These are phyloP conservation scores for Zasmidium cellare DNA, from an alignment of 2,329 filamentous ascomycete genomes.

Conservation along the genomic window DNA sequence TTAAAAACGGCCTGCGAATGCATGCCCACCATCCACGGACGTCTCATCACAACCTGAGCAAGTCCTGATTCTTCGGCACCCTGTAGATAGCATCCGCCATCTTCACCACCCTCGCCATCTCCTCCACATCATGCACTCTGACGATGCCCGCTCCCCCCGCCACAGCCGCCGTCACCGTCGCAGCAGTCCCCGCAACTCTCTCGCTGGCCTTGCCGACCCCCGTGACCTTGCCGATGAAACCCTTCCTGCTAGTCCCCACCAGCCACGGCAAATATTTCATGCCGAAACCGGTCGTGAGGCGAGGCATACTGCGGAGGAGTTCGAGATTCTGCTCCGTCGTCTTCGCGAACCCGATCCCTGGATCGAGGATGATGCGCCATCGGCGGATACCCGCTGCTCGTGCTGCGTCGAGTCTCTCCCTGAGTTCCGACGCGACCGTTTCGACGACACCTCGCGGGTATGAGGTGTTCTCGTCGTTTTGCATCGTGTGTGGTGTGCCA, in stretches of 20 bases:
- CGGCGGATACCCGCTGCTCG: constrained; percentile 77
- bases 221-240: constrained; percentile 81
- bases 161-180: constrained; percentile 81
- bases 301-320: constrained; percentile 68
- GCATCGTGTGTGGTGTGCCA: constrained; percentile 82
- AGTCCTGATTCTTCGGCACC: neutral
- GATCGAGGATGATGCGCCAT: constrained; percentile 94
- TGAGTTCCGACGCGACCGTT: constrained; percentile 67
- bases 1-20: neutral
- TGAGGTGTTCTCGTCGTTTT: constrained; percentile 49
- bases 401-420: constrained; percentile 70
- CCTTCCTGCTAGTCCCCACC: constrained; percentile 83
- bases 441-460: constrained; percentile 70
- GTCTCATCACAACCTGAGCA: neutral
- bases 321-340: constrained; percentile 76
- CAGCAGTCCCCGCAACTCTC: constrained; percentile 82
- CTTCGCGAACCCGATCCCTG: constrained; percentile 93
- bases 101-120: constrained; percentile 80
- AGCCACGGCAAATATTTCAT: constrained; percentile 81
- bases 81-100: constrained; percentile 83
- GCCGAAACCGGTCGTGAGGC: constrained; percentile 64
- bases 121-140: constrained; percentile 82
- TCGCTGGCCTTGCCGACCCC: constrained; percentile 70
- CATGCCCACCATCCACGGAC: neutral
- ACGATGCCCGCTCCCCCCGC: constrained; percentile 88